Percentiles rank a stretch among this genome's conserved stretches.
phyloP scores from a whole-genome alignment of 305 asterid species.

The Vinca major region DNA sequence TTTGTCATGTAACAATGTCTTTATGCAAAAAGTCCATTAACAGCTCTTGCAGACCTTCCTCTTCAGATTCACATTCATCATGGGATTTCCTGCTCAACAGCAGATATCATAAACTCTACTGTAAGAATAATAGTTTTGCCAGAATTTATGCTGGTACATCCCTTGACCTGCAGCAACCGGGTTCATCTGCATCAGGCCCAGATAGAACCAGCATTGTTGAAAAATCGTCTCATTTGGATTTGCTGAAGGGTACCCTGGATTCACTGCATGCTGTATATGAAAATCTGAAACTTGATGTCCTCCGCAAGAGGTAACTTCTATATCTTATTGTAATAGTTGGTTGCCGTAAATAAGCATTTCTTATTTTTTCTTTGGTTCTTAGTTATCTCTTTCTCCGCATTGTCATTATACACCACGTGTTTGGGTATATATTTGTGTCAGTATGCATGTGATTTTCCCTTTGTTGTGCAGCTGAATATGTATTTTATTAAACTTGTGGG shows the following conservation, averaged over 20 bases:
- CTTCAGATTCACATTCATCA: slow-evolving; percentile 44
- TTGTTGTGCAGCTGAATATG: neutral
- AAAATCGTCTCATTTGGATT: slow-evolving; percentile 30
- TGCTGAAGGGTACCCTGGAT: slow-evolving; percentile 56
- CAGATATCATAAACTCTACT: slow-evolving; percentile 56
- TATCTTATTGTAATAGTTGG: slow-evolving; percentile 8
- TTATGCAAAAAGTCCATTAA: slow-evolving; percentile 33
- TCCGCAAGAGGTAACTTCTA: slow-evolving; percentile 65
- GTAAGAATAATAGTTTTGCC: slow-evolving; percentile 31
- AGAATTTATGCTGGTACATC: slow-evolving; percentile 39
- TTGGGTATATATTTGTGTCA: neutral
- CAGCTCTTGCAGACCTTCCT: slow-evolving; percentile 28
- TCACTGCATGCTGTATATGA: slow-evolving; percentile 87
- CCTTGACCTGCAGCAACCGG: slow-evolving; percentile 26
- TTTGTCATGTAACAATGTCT: slow-evolving; percentile 43
- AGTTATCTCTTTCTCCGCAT: neutral
- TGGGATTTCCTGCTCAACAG: slow-evolving; percentile 87
- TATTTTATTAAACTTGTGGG: neutral
- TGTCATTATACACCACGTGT: neutral
- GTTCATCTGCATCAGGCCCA: slow-evolving; percentile 29
- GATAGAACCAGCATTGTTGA: slow-evolving; percentile 26
- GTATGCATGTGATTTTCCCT: neutral
- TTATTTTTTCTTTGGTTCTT: neutral
- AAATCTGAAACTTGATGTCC: slow-evolving; percentile 75
- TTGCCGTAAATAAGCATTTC: neutral